Evolutionary conservation across 2,329 filamentous ascomycete species (phyloP).

Genomic region (Colletotrichum sp.): DNA sequence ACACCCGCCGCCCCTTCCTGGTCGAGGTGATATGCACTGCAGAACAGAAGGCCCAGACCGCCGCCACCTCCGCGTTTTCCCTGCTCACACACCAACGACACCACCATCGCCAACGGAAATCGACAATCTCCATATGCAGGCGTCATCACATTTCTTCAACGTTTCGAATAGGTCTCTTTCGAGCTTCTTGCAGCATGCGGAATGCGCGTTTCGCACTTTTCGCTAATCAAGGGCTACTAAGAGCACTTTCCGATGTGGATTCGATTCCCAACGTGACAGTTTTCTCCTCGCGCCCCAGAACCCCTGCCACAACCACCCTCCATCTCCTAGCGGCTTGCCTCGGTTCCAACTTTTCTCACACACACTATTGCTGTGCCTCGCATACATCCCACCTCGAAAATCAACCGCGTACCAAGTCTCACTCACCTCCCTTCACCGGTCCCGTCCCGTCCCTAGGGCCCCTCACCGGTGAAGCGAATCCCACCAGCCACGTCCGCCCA

Average conservation of each 20-base stretch:
- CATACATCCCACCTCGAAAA: neutral
- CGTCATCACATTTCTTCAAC: neutral
- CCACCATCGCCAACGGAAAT: neutral
- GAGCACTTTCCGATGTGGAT: neutral
- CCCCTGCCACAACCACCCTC: neutral
- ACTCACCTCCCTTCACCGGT: constrained; percentile 19
- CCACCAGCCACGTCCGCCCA: constrained; percentile 6
- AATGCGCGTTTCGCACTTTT: neutral
- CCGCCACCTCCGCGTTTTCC: neutral
- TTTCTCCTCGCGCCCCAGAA: neutral
- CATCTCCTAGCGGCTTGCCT: neutral
- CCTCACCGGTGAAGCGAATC: constrained; percentile 18
- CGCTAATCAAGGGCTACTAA: neutral
- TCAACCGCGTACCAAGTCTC: neutral
- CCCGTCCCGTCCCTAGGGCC: constrained; percentile 14
- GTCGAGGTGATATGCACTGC: neutral
- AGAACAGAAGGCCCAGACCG: neutral
- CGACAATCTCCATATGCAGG: neutral
- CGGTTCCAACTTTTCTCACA: neutral
- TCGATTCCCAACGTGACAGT: constrained; percentile 9
- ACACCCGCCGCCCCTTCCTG: neutral
- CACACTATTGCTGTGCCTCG: neutral
- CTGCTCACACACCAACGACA: neutral
- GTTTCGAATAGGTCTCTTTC: neutral
- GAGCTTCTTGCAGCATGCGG: constrained; percentile 5